These are phyloP conservation scores for Pseudogymnoascus sp. DNA, from an alignment of 2,329 filamentous ascomycete species.

Conservation along the genomic window DNA sequence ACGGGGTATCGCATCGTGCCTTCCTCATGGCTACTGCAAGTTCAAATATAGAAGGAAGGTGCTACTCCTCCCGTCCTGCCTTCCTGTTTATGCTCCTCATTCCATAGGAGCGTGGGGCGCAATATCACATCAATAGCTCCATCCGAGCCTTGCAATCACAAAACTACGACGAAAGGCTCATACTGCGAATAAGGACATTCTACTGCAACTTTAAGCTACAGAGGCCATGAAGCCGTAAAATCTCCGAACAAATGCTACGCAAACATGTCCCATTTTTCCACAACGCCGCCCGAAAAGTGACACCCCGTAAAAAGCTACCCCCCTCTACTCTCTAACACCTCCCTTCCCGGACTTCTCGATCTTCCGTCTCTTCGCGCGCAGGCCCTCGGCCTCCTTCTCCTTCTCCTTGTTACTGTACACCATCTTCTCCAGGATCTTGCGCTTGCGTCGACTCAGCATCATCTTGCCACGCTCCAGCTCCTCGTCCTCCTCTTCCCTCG, in stretches of 20 bases:
- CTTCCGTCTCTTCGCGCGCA: constrained; percentile 85
- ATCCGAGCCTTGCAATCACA: background rate
- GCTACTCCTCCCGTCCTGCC: background rate
- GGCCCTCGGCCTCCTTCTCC: constrained; percentile 79
- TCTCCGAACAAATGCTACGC: constrained; percentile 11
- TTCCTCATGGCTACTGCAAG: background rate
- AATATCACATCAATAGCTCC: background rate
- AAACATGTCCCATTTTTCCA: constrained; percentile 10
- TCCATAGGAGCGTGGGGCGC: background rate
- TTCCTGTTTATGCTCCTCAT: background rate
- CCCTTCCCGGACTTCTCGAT: constrained; percentile 55
- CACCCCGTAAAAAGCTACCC: background rate
- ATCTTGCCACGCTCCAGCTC: constrained; percentile 90
- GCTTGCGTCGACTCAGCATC: constrained; percentile 97
- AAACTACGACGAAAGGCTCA: background rate
- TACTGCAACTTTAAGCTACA: constrained; percentile 10
- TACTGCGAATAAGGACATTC: constrained; percentile 7
- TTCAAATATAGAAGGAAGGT: background rate
- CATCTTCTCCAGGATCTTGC: constrained; percentile 97
- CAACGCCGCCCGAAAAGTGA: constrained; percentile 9
- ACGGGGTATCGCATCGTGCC: background rate
- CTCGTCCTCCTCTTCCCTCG: constrained; percentile 71
- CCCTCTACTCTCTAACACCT: constrained; percentile 19
- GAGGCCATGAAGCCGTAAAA: constrained; percentile 7
- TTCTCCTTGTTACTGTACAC: constrained; percentile 90